Conservation (phyloP, 306 rosid genomes). For the Lathyrus tuberosus region DNA sequence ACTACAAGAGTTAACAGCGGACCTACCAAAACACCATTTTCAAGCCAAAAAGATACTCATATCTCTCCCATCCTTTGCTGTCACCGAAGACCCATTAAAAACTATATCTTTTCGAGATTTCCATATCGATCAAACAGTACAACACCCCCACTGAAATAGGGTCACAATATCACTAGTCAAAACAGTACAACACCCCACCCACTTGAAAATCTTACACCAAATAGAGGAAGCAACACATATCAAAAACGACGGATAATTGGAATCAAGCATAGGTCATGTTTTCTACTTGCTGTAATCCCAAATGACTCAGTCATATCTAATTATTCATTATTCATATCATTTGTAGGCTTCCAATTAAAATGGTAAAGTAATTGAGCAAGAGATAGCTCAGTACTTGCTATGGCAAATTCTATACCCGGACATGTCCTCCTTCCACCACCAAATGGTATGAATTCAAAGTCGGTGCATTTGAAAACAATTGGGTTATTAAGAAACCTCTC, state of each 20-base stretch:
- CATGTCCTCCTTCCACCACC: background rate
- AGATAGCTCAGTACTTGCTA: background rate
- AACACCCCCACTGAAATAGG: too few relatives aligned
- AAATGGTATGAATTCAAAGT: background rate
- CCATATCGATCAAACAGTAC: too few relatives aligned
- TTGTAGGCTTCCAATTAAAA: constrained; percentile 12
- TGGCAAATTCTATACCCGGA: background rate
- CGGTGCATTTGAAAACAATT: background rate
- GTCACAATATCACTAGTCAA: background rate
- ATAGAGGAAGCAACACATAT: too few relatives aligned
- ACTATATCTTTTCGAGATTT: too few relatives aligned
- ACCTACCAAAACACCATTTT: too few relatives aligned
- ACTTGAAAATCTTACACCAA: too few relatives aligned
- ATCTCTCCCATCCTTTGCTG: too few relatives aligned
- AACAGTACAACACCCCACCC: too few relatives aligned
- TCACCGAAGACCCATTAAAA: too few relatives aligned
- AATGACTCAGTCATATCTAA: background rate
- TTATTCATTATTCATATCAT: background rate
- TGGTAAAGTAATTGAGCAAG: constrained; percentile 15
- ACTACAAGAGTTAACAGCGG: too few relatives aligned
- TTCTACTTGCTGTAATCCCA: background rate
- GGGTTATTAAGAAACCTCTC: background rate
- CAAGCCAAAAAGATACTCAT: too few relatives aligned
- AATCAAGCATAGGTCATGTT: background rate
- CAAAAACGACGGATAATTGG: background rate